Conservation (phyloP, 2,329 filamentous ascomycete species). For the Phialocephala sp. region DNA sequence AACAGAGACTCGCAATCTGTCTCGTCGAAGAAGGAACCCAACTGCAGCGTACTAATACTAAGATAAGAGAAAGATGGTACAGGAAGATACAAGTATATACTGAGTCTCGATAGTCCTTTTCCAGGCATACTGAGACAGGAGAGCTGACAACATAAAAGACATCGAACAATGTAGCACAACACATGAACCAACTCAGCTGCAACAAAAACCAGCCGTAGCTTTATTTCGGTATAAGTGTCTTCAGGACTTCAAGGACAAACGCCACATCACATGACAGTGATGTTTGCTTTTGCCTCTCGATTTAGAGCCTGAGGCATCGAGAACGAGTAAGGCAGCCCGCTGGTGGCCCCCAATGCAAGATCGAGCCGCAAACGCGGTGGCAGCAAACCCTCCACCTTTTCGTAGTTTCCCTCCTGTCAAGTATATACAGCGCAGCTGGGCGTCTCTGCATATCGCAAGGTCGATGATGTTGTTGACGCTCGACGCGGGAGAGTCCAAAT, state of each 20-base stretch:
- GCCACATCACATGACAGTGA: not conserved
- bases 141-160: not conserved
- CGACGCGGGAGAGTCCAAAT: not conserved
- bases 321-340: not conserved
- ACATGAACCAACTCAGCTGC: not conserved
- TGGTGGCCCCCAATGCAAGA: not conserved
- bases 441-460: constrained; percentile 10
- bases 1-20: not conserved
- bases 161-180: not conserved
- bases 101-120: too few relatives aligned
- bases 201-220: too few relatives aligned
- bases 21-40: not conserved
- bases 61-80: too few relatives aligned
- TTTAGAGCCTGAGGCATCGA: not conserved
- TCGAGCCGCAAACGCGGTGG: not conserved
- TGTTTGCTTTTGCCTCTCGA: not conserved
- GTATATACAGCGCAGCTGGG: not conserved
- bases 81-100: too few relatives aligned
- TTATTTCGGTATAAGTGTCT: not conserved
- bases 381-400: not conserved
- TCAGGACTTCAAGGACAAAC: not conserved
- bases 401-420: not conserved
- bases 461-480: constrained; percentile 9
- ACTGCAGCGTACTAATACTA: not conserved
- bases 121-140: too few relatives aligned